Evolutionary conservation across 1,284 basidiomycete genomes (phyloP), one percentile per base, ranked within the genome.

Genomic region (Cryptococcus sp.): DNA sequence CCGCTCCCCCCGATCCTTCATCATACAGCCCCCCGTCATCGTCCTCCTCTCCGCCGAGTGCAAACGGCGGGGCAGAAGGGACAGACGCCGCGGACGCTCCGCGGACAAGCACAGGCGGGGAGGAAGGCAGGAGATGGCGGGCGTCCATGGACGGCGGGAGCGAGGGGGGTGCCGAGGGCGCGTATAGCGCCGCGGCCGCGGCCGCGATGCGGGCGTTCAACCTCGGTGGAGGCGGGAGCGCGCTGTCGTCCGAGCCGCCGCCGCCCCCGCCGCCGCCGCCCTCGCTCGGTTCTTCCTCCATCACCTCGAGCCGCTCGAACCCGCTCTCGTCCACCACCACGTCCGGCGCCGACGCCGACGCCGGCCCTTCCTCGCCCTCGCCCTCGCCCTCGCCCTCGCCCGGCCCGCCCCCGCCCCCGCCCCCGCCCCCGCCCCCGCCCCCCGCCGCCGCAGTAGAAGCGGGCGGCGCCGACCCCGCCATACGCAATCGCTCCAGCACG

Each of bases 291-390:
- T 20, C 33, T 6, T 23, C 39, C 12, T 46, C 21, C 11, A 45
- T 50, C 4, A 42, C 35, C 20, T 61, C 62, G 15, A 66, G 24
- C 46, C 57, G 48, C 62, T 78, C 76, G 50, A 76, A 78, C 15
- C 76, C 76, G 38, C 65, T 55, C 16, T 71, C 66, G 48, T 78
- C 76, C 2, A 78, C 65, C n/a, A 70, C 68, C 36, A 77, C 66
- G 24, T 38, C 48, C 4, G 76, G 76, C 16, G 76, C 76, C 0
- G 70, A 69, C n/a, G 70, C 44, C 9, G 28, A 33, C 28, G 28
- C 28, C 9, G 28, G 28, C 13, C 8, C 67, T 42, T 63, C 65
- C 36, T 60, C 33, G 33, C 50, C 21, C 40, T 16, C 40, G 8
- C 21, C 18, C 9, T 60, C 66, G 0, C 56, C 54, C 4, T 59